Conservation (phyloP, 192 early-diverging fungal species). For the Coemansia sp. region DNA sequence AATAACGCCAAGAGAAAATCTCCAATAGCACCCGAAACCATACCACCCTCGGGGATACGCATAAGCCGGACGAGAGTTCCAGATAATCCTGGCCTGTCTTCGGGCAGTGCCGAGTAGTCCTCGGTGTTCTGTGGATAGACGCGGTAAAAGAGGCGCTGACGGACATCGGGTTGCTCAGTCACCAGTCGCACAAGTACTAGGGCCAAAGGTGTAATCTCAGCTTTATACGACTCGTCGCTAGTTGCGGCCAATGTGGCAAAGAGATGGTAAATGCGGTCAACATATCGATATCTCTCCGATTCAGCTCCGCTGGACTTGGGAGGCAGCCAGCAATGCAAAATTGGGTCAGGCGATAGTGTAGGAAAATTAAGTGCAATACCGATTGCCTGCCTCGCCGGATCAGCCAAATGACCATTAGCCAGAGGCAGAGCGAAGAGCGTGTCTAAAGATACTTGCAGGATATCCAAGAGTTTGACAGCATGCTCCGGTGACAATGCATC, state of each 20-base stretch:
- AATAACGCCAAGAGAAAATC: conserved; percentile 44
- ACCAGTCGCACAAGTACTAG: conserved; percentile 43
- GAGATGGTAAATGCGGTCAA: conserved; percentile 10
- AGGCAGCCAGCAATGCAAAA: conserved; percentile 36
- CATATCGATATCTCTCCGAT: not conserved
- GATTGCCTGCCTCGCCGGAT: conserved; percentile 37
- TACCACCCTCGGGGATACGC: conserved; percentile 37
- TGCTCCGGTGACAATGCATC: conserved; percentile 32
- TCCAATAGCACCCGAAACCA: conserved; percentile 42
- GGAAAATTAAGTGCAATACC: conserved; percentile 44
- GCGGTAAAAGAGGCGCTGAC: conserved; percentile 25
- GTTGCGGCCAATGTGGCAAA: conserved; percentile 19
- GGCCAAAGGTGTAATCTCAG: conserved; percentile 38
- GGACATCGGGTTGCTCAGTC: conserved; percentile 27
- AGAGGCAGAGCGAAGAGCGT: conserved; percentile 13
- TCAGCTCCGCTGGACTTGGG: not conserved
- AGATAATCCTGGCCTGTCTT: conserved; percentile 33
- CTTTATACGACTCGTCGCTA: conserved; percentile 10
- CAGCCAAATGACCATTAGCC: conserved; percentile 18
- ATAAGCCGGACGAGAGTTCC: conserved; percentile 42
- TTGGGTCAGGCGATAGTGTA: conserved; percentile 14
- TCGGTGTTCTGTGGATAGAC: conserved; percentile 23
- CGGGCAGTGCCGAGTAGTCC: conserved; percentile 41
- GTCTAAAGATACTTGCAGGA: conserved; percentile 27
- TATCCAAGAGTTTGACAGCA: conserved; percentile 19